phyloP scores from a whole-genome alignment of 306 rosid genomes.

The Cucurbita moschata region DNA sequence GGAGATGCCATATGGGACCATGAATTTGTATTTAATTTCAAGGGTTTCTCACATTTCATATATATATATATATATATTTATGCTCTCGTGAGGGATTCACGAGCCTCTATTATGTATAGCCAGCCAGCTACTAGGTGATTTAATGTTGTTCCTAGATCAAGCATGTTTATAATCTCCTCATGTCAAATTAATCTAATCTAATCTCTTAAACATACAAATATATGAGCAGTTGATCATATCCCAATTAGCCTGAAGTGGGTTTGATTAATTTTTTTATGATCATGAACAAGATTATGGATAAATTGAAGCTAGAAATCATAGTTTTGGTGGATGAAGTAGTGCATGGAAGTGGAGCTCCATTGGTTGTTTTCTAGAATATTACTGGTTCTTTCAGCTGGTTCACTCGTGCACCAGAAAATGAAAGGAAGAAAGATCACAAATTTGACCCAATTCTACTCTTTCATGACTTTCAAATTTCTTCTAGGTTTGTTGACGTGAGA shows the following conservation, averaged over 20 bases:
- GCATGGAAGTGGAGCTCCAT: too few relatives aligned
- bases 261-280: too few relatives aligned
- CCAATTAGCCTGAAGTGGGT: too few relatives aligned
- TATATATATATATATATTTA: not conserved
- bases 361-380: too few relatives aligned
- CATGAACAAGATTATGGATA: not conserved
- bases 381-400: not conserved
- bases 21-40: not conserved
- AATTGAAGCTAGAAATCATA: not conserved
- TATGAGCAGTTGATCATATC: too few relatives aligned
- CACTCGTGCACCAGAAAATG: not conserved
- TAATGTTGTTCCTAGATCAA: not conserved
- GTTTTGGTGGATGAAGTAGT: not conserved
- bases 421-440: not conserved
- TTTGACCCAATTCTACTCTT: not conserved
- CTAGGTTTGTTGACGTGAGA: not conserved
- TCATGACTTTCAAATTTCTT: not conserved
- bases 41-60: not conserved
- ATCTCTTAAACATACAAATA: too few relatives aligned
- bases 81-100: slow-evolving; percentile 6
- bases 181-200: not conserved
- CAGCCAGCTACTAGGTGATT: not conserved
- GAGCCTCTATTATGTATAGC: not conserved
- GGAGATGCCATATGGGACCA: not conserved
- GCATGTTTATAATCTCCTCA: not conserved